Base-by-base conservation (phyloP, 208 protist species). In the Blechomonas ayalai region DNA sequence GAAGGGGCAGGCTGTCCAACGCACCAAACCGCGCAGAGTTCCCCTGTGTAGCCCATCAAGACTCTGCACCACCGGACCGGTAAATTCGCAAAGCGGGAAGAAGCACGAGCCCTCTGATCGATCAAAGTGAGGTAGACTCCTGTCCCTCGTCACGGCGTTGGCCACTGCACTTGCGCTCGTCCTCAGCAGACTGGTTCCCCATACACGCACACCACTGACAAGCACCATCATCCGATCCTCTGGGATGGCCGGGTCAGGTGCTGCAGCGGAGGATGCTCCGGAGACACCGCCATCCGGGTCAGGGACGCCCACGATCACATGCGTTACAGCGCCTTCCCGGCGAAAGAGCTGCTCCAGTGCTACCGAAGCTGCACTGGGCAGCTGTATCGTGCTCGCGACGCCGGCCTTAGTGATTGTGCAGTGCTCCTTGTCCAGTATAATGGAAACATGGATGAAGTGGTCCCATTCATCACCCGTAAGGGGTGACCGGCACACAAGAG, bases 321-420 rank as follows among this genome's bases (percentile, higher is more conserved):
- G 25, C 12, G 24, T 22, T 4, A 63, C 50, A 9, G 28, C 24
- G 10, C 31, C 37, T 18, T 35, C 19, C 24, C n/a, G 47, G n/a
- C 33, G 16, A n/a, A 58, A 15, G 9, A 43, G 12, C 26, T 25
- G 28, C 3, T 41, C 23, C 25, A 20, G 15, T 10, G 51, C 43
- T 15, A 5, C 28, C 0, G 55, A 35, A 4, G 63, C 18, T n/a
- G 2, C 35, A 5, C 45, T 46, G 3, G 68, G 54, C 4, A 81
- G 38, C 9, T 39, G 18, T 6, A 35, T 34, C 31, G 58, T 64
- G 28, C 40, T 52, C 9, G 53, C 53, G 32, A 61, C 43, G 18
- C 58, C 52, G 9, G 51, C 65, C 59, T 81, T 86, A 35, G 58
- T 45, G 3, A 86, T 45, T 24, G 68, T 80, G 7, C 80, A 16